Evolutionary conservation across 495 filamentous ascomycete species (phyloP), one percentile per base, ranked within the genome.

Genomic region (Aspergillus leporis): DNA sequence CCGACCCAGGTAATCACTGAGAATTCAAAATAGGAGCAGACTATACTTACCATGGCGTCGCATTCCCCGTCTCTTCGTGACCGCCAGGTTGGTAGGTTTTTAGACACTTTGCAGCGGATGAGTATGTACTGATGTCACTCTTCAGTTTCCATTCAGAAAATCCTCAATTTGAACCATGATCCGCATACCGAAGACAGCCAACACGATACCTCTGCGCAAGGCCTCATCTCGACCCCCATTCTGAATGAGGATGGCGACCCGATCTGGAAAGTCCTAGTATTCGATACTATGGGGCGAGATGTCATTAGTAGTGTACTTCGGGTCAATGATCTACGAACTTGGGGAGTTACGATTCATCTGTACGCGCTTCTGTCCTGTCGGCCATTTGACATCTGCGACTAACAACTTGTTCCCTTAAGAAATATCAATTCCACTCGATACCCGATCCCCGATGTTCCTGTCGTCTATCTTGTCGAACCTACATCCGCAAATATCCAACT

Each of bases 311-410:
- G 92, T 66, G 93, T 98, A 7, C 78, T 98, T 34, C 81, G 93
- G 59, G 95, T 98, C 34, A 96, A 91, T 61, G 93, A 98, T 73
- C 81, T 98, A 58, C 81, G 94, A 57, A 85, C 88, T 46, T 93
- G 91, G 86, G 95, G 95, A 12, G 90, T 99, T 49, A 99, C 95
- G 14, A 96, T 98, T 78, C 94, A 99, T 74, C 87, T 98, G 88
- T 93, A 75, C 21, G 78, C 70, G 31, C 19, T 38, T 21, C 45
- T 46, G n/a, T 43, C 34, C 23, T 50, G 43, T 19, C 38, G 23
- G 40, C 30, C 9, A 36, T 13, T 28, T 41, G 28, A 47, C 59
- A 36, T 50, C 28, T 46, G 51, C 47, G 21, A 46, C 62, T 65
- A 57, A 66, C 58, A 49, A 60, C n/a, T 28, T 36, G 45, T 18